A percentile compares a stretch with the other conserved stretches of the same genome.
Evolutionary conservation across 345 rosid species (phyloP).

Genomic region (Pistacia vera): DNA sequence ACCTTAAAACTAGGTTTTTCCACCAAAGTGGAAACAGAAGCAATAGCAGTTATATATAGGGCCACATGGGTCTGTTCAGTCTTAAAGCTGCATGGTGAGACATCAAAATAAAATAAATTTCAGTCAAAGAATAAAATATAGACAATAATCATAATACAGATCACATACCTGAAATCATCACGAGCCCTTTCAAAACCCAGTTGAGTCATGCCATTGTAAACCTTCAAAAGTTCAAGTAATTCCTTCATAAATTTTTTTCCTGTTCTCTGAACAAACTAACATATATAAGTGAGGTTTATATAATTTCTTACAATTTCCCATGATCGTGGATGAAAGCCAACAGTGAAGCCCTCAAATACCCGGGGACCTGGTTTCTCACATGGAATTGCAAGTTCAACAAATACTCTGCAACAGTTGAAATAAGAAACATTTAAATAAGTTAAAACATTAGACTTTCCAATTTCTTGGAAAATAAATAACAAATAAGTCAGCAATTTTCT

Average conservation of each 20-base stretch:
- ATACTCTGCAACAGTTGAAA: conserved; percentile 49
- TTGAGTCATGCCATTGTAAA: conserved; percentile 90
- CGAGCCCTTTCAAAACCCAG: conserved; percentile 67
- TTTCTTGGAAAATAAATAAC: conserved; percentile 5
- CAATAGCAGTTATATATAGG: conserved; percentile 89
- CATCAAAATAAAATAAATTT: background rate
- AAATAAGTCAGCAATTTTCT: background rate
- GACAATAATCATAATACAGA: background rate
- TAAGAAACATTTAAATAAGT: conserved; percentile 12
- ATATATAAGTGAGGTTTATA: conserved; percentile 4
- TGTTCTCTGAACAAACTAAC: background rate
- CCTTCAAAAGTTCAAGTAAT: conserved; percentile 41
- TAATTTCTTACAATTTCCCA: conserved; percentile 82
- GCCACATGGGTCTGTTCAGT: conserved; percentile 78
- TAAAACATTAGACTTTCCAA: conserved; percentile 4
- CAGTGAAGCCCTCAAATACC: conserved; percentile 84
- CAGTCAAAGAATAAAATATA: conserved; percentile 9
- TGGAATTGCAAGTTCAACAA: conserved; percentile 80
- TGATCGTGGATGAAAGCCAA: conserved; percentile 94
- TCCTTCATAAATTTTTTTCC: conserved; percentile 4
- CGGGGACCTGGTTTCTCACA: conserved; percentile 85
- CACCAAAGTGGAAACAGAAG: conserved; percentile 70
- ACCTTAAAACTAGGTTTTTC: conserved; percentile 70
- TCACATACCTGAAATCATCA: conserved; percentile 62
- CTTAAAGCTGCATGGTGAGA: conserved; percentile 52